These are phyloP conservation scores for Moniliophthora roreri DNA, from an alignment of 1,284 basidiomycete genomes.

Conservation along the genomic window DNA sequence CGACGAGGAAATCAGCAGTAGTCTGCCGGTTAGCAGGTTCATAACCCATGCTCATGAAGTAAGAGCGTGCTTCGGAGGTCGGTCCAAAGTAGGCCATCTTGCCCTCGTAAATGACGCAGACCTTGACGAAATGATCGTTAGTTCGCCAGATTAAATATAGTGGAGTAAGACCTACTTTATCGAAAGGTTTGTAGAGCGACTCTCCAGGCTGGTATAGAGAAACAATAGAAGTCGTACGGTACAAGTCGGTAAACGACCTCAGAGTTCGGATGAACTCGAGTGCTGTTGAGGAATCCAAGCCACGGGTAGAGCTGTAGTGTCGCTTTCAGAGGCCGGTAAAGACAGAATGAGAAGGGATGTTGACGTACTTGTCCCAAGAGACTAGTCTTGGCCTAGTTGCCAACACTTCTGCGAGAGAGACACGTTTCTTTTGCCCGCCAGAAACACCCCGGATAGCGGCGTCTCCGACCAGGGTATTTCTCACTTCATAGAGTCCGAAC, in stretches of 20 bases:
- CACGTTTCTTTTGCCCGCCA: conserved; percentile 81
- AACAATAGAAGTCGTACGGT: conserved; percentile 55
- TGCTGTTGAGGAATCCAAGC: conserved; percentile 68
- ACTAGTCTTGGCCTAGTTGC: conserved; percentile 57
- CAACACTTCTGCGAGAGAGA: conserved; percentile 73
- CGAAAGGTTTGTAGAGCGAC: conserved; percentile 57
- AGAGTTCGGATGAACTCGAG: conserved; percentile 64
- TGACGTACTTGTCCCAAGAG: conserved; percentile 71
- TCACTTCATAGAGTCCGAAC: conserved; percentile 65
- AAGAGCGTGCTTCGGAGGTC: conserved; percentile 56
- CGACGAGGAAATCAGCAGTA: conserved; percentile 58
- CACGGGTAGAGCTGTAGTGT: conserved; percentile 46
- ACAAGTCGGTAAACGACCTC: conserved; percentile 60
- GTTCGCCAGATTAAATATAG: background rate
- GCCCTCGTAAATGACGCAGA: conserved; percentile 59
- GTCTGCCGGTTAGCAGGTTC: conserved; percentile 49
- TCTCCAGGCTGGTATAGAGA: conserved; percentile 76
- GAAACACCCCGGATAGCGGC: conserved; percentile 73
- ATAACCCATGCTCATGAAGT: conserved; percentile 71
- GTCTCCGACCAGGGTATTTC: conserved; percentile 66
- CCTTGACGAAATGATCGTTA: conserved; percentile 28
- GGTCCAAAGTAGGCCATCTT: conserved; percentile 75
- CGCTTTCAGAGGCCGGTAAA: conserved; percentile 2
- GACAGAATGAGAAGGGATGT: background rate
- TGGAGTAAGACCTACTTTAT: conserved; percentile 58